A percentile compares a stretch with the other conserved stretches of the same genome.
These are phyloP conservation scores for Lavandula angustifolia DNA, from an alignment of 257 asterid genomes.

Conservation along the genomic window DNA sequence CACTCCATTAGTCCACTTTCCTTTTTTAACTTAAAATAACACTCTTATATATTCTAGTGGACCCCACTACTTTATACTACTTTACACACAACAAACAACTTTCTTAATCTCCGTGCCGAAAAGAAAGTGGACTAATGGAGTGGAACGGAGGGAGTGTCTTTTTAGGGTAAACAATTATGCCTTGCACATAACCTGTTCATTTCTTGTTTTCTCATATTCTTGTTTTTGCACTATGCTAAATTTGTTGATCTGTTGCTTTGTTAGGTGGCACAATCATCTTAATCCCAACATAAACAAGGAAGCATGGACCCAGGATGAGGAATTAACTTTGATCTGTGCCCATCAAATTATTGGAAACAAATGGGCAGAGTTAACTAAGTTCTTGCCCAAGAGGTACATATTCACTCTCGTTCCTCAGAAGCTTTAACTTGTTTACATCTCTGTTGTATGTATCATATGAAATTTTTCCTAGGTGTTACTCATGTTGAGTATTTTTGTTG, in stretches of 20 bases:
- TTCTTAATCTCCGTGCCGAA: too few relatives aligned
- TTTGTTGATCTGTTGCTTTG: slow-evolving; percentile 22
- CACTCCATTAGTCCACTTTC: too few relatives aligned
- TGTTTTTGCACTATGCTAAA: slow-evolving; percentile 13
- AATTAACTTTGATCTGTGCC: slow-evolving; percentile 79
- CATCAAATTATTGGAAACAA: slow-evolving; percentile 95
- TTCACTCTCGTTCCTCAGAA: slow-evolving; percentile 25
- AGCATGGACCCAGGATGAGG: slow-evolving; percentile 99
- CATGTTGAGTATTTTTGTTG: slow-evolving; percentile 29
- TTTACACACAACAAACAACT: too few relatives aligned
- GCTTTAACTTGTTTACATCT: slow-evolving; percentile 17
- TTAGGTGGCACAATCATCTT: slow-evolving; percentile 99
- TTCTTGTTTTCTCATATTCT: not conserved
- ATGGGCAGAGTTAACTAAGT: slow-evolving; percentile 98
- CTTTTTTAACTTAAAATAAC: too few relatives aligned
- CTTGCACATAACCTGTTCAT: too few relatives aligned
- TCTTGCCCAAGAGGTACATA: slow-evolving; percentile 90
- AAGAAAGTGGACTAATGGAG: too few relatives aligned
- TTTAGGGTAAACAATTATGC: too few relatives aligned
- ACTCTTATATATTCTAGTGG: too few relatives aligned
- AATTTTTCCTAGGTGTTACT: slow-evolving; percentile 24
- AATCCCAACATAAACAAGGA: slow-evolving; percentile 92
- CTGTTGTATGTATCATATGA: slow-evolving; percentile 11
- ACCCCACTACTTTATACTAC: too few relatives aligned
- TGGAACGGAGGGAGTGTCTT: too few relatives aligned